Percentiles rank a stretch among this genome's conserved stretches.
phyloP scores from a whole-genome alignment of 1,139 yeast species.

The Yamadazyma oceani region DNA sequence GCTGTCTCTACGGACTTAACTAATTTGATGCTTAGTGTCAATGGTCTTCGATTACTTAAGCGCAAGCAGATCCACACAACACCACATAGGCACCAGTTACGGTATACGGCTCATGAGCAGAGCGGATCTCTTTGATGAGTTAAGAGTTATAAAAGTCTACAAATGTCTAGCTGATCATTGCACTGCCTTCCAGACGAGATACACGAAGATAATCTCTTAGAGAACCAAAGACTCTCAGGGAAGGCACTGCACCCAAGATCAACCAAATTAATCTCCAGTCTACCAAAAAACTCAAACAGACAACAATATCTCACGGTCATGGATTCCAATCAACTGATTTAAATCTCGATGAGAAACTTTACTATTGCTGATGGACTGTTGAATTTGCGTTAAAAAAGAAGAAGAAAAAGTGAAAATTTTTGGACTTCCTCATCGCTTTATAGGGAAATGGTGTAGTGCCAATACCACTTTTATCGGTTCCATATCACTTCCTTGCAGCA shows the following conservation, averaged over 20 bases:
- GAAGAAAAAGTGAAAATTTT: constrained; percentile 5
- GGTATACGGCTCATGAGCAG: too few species aligned
- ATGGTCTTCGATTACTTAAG: too few species aligned
- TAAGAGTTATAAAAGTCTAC: too few species aligned
- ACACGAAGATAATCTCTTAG: constrained; percentile 83
- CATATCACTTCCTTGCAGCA: too few species aligned
- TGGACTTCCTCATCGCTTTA: neutral
- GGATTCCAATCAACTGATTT: constrained; percentile 67
- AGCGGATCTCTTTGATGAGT: too few species aligned
- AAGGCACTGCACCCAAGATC: constrained; percentile 82
- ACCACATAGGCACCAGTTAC: too few species aligned
- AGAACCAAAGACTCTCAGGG: constrained; percentile 46
- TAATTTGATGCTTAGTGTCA: too few species aligned
- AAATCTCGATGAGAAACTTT: constrained; percentile 33
- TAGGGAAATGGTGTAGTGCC: neutral
- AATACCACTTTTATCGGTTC: too few species aligned
- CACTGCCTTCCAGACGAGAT: constrained; percentile 77
- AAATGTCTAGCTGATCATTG: constrained; percentile 71
- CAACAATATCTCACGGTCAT: constrained; percentile 68
- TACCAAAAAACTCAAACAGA: constrained; percentile 35
- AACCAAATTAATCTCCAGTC: constrained; percentile 62
- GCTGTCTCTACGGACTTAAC: too few species aligned
- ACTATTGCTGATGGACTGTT: constrained; percentile 13
- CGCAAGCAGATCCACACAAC: too few species aligned
- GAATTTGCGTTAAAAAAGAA: constrained; percentile 13